Percentiles rank a stretch among this genome's conserved stretches.
These are phyloP conservation scores for Ceratobasidium sp. DNA, from an alignment of 1,284 basidiomycete species.

Conservation along the genomic window DNA sequence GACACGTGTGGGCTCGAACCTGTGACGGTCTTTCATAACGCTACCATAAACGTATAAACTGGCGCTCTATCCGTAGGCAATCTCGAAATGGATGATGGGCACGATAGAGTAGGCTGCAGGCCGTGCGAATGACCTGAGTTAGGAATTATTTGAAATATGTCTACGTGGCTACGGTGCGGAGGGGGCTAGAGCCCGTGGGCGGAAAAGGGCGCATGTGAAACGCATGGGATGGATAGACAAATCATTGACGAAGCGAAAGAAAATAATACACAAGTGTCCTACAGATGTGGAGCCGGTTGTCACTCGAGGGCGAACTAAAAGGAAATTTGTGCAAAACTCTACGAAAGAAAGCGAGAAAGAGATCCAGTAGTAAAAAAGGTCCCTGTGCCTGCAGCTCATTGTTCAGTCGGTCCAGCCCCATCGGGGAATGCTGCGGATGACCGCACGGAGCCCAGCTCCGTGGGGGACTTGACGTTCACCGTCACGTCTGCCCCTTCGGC, in stretches of 20 bases:
- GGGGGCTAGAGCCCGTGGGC: no score
- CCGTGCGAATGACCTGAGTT: not conserved
- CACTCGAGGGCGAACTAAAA: slow-evolving; percentile 29
- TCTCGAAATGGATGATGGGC: not conserved
- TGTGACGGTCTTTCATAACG: no score
- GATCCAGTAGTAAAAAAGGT: not conserved
- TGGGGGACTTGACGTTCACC: slow-evolving; percentile 41
- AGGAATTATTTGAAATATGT: no score
- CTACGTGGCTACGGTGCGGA: no score
- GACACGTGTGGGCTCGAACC: no score
- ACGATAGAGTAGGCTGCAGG: not conserved
- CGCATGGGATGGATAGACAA: slow-evolving; percentile 14
- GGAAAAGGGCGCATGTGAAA: no score
- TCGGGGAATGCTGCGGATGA: slow-evolving; percentile 29
- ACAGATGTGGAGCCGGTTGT: slow-evolving; percentile 26
- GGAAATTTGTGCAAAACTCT: slow-evolving; percentile 11
- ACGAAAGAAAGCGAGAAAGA: slow-evolving; percentile 10
- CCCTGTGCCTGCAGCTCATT: slow-evolving; percentile 29
- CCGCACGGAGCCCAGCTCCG: slow-evolving; percentile 42
- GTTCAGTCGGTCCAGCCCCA: slow-evolving; percentile 28
- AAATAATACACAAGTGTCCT: slow-evolving; percentile 41
- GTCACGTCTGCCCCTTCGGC: slow-evolving; percentile 16
- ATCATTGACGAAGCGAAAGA: slow-evolving; percentile 12
- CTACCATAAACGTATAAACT: no score
- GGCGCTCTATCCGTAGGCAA: not conserved